These are phyloP conservation scores for Endocalyx cinctus DNA, from an alignment of 2,329 filamentous ascomycete genomes.

Conservation along the genomic window DNA sequence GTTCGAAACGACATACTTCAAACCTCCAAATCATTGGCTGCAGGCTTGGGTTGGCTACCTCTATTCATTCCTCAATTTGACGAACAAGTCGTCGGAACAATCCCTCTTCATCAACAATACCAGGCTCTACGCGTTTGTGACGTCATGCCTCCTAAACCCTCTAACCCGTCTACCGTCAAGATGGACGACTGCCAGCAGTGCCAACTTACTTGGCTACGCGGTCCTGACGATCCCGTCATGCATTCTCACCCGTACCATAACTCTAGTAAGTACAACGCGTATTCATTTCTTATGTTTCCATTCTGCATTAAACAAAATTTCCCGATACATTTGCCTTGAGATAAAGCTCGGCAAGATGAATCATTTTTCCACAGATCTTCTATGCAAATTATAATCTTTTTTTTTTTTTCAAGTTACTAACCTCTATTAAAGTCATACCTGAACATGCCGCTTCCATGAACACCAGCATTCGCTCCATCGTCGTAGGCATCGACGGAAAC, in stretches of 20 bases:
- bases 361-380: no score
- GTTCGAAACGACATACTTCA: background rate
- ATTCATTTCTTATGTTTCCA: no score
- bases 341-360: no score
- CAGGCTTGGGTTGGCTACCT: slow-evolving; percentile 1
- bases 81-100: slow-evolving; percentile 5
- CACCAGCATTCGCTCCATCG: slow-evolving; percentile 1
- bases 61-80: slow-evolving; percentile 7
- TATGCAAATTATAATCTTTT: no score
- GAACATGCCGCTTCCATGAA: background rate
- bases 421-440: no score
- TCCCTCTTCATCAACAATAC: background rate
- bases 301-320: no score
- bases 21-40: background rate
- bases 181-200: slow-evolving; percentile 2
- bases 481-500: slow-evolving; percentile 3
- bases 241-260: slow-evolving; percentile 3
- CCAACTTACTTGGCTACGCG: slow-evolving; percentile 7
- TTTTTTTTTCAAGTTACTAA: no score
- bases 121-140: background rate
- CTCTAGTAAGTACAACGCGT: no score
- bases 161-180: background rate
- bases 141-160: background rate
- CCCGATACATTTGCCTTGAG: no score
- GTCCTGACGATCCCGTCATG: background rate